Evolutionary conservation across 192 early-diverging fungal genomes (phyloP).

Genomic region (Umbelopsis ramanniana): DNA sequence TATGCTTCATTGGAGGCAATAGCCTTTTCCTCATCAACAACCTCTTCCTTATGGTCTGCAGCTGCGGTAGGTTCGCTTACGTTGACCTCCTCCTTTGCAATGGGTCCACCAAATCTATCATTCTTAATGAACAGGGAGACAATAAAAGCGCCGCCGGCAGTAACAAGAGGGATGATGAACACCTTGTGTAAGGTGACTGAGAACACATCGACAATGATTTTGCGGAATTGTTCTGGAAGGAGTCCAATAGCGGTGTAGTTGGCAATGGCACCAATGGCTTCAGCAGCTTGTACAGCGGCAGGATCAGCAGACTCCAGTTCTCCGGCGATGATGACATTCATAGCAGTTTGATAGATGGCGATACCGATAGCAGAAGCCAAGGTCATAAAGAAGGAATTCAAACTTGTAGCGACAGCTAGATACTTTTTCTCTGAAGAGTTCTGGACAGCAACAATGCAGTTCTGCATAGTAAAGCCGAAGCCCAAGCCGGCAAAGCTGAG

Average conservation of each 20-base stretch:
- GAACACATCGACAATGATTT: conserved; percentile 29
- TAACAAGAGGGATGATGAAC: conserved; percentile 26
- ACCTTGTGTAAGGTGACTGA: conserved; percentile 22
- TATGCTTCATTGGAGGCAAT: neutral
- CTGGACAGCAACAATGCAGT: conserved; percentile 49
- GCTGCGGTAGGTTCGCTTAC: neutral
- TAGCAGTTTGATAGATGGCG: conserved; percentile 31
- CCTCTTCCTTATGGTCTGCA: neutral
- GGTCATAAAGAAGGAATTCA: conserved; percentile 36
- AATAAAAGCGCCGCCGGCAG: conserved; percentile 21
- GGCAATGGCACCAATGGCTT: conserved; percentile 12
- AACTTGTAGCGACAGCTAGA: conserved; percentile 54
- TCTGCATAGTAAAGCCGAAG: conserved; percentile 62
- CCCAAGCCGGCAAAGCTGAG: conserved; percentile 49
- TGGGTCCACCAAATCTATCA: conserved; percentile 13
- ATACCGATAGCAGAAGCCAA: conserved; percentile 30
- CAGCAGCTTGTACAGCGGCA: conserved; percentile 27
- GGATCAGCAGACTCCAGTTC: conserved; percentile 17
- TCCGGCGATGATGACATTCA: neutral
- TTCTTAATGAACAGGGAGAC: conserved; percentile 30
- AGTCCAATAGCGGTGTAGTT: conserved; percentile 19
- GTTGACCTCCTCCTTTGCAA: no score
- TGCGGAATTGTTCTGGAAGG: conserved; percentile 17
- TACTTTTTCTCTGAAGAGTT: conserved; percentile 44
- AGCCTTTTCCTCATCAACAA: neutral